Base-by-base conservation (phyloP, 352 stramenopile genomes). In the Discostella stelligera region DNA sequence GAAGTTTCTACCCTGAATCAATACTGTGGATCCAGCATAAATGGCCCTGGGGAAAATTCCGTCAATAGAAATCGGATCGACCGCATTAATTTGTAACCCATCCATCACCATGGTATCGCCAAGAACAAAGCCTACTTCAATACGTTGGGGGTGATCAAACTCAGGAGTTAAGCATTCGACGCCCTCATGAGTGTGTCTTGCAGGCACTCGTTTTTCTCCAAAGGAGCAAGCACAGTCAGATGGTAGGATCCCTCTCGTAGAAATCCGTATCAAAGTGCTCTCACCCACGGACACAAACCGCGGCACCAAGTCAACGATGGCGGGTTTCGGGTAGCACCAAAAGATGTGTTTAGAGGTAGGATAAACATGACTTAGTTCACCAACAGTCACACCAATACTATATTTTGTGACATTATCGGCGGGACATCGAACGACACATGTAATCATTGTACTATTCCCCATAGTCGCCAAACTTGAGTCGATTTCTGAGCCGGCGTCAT, bases 1-100 rank as follows among this genome's bases (percentile, higher is more conserved):
- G 54, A 79, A 66, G 20, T 79, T 79, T 8, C 16, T 79, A 0
- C 62, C 71, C 25, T 58, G 62, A 23, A 79, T 74, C 18, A 46
- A 14, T 16, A 78, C 18, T 4, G 67, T 25, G 11, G 62, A 61
- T 30, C 71, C 71, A 25, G 1, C 55, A 74, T 74, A 73, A 16
- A 79, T 73, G 4, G 46, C 16, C 13, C 44, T 23, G 1, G 71
- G 71, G 32, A 27, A 61, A 30, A 72, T 30, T 13, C n/a, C 66
- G 4, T 44, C 18, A 30, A 79, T 53, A 37, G 18, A 53, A 11
- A 79, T 32, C 13, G 49, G 61, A 49, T 79, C 71, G 6, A 79
- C 25, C 11, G 63, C 63, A 20, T 79, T 44, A 44, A 78, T 30
- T 11, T 53, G n/a, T 13, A 66, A 18, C 18, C 52, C 65, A 8